Conservation (phyloP, 768 basidiomycete species). For the Albatrellus ellisii region DNA sequence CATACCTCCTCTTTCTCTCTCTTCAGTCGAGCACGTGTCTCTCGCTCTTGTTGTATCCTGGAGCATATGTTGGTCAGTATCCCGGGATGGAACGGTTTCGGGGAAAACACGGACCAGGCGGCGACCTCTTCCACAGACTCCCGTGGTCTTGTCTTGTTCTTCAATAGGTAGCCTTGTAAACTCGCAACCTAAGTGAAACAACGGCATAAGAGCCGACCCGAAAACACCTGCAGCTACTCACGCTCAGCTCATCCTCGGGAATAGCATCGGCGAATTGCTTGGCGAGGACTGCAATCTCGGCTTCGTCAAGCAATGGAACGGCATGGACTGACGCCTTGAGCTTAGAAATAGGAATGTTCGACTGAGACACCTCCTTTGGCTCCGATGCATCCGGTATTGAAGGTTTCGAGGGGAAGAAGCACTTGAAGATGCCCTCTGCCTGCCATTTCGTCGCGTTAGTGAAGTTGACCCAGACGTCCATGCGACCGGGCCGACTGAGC, state of each 20-base stretch:
- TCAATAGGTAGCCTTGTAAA: conserved; percentile 76
- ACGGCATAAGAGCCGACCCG: conserved; percentile 5
- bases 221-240: conserved; percentile 32
- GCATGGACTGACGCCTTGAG: conserved; percentile 41
- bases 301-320: conserved; percentile 60
- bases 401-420: conserved; percentile 77
- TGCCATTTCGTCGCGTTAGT: conserved; percentile 88
- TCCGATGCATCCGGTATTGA: background rate
- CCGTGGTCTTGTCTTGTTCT: conserved; percentile 82
- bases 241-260: conserved; percentile 80
- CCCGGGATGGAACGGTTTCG: background rate
- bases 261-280: conserved; percentile 75
- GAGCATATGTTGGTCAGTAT: conserved; percentile 1
- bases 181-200: conserved; percentile 47
- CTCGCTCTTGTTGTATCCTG: conserved; percentile 63
- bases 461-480: conserved; percentile 91
- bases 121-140: conserved; percentile 73
- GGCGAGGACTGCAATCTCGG: conserved; percentile 64
- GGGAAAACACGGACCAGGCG: conserved; percentile 42
- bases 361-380: conserved; percentile 37
- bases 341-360: conserved; percentile 61
- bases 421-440: conserved; percentile 87
- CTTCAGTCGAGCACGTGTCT: conserved; percentile 75
- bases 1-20: conserved; percentile 56
- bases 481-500: conserved; percentile 76